These are phyloP conservation scores for Neurospora tetraspora DNA, from an alignment of 495 filamentous ascomycete species.

Conservation along the genomic window DNA sequence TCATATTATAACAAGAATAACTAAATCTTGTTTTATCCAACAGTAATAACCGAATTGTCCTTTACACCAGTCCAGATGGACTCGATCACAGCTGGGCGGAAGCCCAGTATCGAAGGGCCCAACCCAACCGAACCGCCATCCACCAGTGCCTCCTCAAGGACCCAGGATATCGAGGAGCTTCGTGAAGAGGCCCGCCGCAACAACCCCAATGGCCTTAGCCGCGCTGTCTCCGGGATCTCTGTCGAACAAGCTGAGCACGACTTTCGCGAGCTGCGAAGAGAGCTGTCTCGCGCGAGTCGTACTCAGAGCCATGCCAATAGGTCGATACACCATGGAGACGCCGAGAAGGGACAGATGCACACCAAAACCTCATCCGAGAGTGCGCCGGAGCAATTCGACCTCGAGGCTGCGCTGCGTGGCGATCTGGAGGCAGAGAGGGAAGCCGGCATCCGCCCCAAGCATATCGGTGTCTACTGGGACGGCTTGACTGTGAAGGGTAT, in stretches of 20 bases:
- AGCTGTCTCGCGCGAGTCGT: slow-evolving; percentile 53
- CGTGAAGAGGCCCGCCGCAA: slow-evolving; percentile 34
- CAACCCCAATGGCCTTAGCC: slow-evolving; percentile 44
- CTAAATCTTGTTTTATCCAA: neutral
- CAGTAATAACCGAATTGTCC: neutral
- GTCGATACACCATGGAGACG: slow-evolving; percentile 22
- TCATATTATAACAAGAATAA: neutral
- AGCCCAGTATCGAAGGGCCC: neutral
- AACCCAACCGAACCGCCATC: slow-evolving; percentile 14
- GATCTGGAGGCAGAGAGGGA: slow-evolving; percentile 57
- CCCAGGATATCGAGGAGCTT: slow-evolving; percentile 31
- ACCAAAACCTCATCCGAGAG: slow-evolving; percentile 42
- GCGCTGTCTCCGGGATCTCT: slow-evolving; percentile 45
- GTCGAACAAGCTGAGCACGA: slow-evolving; percentile 66
- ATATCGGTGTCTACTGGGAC: slow-evolving; percentile 73
- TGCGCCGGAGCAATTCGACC: slow-evolving; percentile 52
- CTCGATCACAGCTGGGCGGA: neutral
- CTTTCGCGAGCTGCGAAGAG: slow-evolving; percentile 63
- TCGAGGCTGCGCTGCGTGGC: slow-evolving; percentile 60
- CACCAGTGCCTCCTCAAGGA: slow-evolving; percentile 26
- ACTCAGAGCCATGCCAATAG: slow-evolving; percentile 7
- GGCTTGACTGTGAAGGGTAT: slow-evolving; percentile 67
- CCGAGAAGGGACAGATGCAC: slow-evolving; percentile 35
- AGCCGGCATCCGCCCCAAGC: slow-evolving; percentile 70
- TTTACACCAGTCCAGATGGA: neutral